These are phyloP conservation scores for Elaphomyces granulatus DNA, from an alignment of 495 filamentous ascomycete species.

Conservation along the genomic window DNA sequence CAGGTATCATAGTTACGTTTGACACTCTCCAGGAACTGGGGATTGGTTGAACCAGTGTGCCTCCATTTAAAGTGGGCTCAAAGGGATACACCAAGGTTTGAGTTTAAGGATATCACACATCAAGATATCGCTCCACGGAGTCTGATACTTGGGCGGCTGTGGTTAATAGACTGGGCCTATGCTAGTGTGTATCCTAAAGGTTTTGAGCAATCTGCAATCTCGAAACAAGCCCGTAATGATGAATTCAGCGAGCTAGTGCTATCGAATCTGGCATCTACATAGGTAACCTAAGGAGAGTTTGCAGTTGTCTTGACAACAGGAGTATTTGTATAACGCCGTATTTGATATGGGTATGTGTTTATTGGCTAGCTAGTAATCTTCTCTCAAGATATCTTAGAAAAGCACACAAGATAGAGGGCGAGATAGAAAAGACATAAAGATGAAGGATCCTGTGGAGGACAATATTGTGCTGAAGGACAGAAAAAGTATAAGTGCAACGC, in stretches of 20 bases:
- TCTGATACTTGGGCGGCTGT: constrained; percentile 12
- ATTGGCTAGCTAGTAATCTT: no score
- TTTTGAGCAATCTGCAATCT: constrained; percentile 15
- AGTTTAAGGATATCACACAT: constrained; percentile 12
- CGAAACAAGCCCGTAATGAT: no score
- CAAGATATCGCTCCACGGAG: constrained; percentile 18
- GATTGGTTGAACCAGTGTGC: constrained; percentile 23
- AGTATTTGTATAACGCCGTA: background rate
- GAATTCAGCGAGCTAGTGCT: background rate
- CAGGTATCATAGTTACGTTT: constrained; percentile 20
- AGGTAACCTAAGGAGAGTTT: background rate
- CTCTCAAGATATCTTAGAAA: no score
- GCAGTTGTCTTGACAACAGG: background rate
- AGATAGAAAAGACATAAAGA: no score
- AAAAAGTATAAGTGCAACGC: no score
- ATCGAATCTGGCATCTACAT: background rate
- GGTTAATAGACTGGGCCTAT: constrained; percentile 18
- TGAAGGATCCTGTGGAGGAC: no score
- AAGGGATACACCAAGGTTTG: no score
- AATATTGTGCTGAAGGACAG: no score
- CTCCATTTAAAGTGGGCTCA: no score
- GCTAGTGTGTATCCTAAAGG: constrained; percentile 16
- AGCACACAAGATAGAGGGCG: no score
- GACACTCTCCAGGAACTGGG: constrained; percentile 10
- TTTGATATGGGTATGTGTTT: no score